Percentiles rank a stretch among this genome's conserved stretches.
Conservation (phyloP, 2,329 filamentous ascomycete genomes). For the Epichloe festucae region DNA sequence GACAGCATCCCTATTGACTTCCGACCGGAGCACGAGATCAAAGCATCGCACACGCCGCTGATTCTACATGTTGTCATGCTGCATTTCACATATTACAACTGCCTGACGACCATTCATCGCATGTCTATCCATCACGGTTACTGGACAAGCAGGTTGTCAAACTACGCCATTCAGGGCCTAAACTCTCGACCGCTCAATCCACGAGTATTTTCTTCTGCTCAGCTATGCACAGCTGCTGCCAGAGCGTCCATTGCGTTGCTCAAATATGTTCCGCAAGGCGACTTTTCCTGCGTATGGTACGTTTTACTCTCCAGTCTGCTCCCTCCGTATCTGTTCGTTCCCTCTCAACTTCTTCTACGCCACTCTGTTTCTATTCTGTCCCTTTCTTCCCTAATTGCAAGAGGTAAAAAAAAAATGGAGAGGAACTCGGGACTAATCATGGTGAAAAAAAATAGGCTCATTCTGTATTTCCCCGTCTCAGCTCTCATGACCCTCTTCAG, state of each 20-base stretch:
- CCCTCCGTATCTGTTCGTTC: neutral
- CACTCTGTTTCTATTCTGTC: neutral
- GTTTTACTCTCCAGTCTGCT: slow-evolving; percentile 18
- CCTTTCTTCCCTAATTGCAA: neutral
- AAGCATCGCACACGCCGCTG: slow-evolving; percentile 81
- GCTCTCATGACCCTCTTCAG: slow-evolving; percentile 90
- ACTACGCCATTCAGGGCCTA: slow-evolving; percentile 87
- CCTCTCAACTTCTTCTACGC: neutral
- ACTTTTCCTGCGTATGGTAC: slow-evolving; percentile 90
- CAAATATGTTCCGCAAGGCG: slow-evolving; percentile 91
- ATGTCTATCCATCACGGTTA: slow-evolving; percentile 98
- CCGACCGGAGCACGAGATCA: slow-evolving; percentile 93
- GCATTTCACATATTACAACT: slow-evolving; percentile 97
- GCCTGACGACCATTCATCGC: slow-evolving; percentile 89
- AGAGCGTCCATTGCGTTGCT: slow-evolving; percentile 85
- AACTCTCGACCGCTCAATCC: slow-evolving; percentile 88
- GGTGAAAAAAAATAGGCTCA: slow-evolving; percentile 43
- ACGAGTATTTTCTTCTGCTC: slow-evolving; percentile 84
- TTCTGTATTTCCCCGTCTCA: slow-evolving; percentile 93
- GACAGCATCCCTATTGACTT: slow-evolving; percentile 91
- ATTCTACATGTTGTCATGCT: slow-evolving; percentile 88
- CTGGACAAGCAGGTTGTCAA: slow-evolving; percentile 90
- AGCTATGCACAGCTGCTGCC: slow-evolving; percentile 83
- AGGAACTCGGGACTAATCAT: no score
- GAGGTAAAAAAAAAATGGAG: neutral